phyloP scores from a whole-genome alignment of 345 rosid genomes.

The Populus davidiana region DNA sequence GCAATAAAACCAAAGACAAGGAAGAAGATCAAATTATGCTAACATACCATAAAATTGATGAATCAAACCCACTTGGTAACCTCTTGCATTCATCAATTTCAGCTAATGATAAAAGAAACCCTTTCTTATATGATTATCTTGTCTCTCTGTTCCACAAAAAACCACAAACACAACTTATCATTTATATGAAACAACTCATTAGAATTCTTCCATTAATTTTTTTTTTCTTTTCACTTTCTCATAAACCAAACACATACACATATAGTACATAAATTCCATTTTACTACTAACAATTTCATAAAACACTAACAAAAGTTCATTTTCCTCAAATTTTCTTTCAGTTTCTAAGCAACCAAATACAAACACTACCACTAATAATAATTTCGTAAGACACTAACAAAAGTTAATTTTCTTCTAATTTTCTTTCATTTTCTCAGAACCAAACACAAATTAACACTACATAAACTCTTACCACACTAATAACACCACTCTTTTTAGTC shows the following conservation, averaged over 20 bases:
- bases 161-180: neutral
- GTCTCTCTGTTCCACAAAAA: neutral
- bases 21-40: neutral
- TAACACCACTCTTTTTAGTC: too few species aligned
- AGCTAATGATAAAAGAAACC: conserved; percentile 11
- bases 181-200: too few species aligned
- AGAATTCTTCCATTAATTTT: too few species aligned
- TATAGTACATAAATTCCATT: too few species aligned
- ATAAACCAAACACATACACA: too few species aligned
- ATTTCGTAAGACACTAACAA: neutral
- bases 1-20: neutral
- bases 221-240: too few species aligned
- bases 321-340: too few species aligned
- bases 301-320: neutral
- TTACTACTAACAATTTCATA: too few species aligned
- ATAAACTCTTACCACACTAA: too few species aligned
- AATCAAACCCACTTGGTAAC: conserved; percentile 14
- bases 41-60: conserved; percentile 12
- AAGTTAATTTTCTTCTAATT: neutral
- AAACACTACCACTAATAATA: too few species aligned
- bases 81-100: conserved; percentile 11
- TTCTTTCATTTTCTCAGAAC: conserved; percentile 3
- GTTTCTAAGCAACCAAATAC: too few species aligned
- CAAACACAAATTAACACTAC: too few species aligned
- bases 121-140: neutral